Evolutionary conservation across 768 basidiomycete genomes (phyloP).

Genomic region (Tulasnella sp.): DNA sequence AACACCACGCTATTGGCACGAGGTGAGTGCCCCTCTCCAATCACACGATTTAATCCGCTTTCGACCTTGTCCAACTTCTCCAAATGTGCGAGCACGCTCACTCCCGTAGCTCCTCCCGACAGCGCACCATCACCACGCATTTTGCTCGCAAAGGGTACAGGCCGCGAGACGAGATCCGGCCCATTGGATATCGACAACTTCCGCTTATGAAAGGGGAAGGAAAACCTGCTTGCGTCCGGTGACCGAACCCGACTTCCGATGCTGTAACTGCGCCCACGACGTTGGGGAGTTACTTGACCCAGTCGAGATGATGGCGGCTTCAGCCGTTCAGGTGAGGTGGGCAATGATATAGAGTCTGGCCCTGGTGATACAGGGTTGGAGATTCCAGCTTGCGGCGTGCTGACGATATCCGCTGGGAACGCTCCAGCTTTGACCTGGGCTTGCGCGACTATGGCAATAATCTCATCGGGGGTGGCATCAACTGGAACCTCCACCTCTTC

Average conservation of each 20-base stretch:
- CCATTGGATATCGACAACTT: slow-evolving; percentile 37
- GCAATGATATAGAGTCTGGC: slow-evolving; percentile 1
- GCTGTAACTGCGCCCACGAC: slow-evolving; percentile 14
- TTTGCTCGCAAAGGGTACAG: slow-evolving; percentile 76
- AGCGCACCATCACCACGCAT: slow-evolving; percentile 48
- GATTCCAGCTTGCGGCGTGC: not conserved
- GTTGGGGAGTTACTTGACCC: not conserved
- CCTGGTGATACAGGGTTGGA: not conserved
- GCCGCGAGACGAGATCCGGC: slow-evolving; percentile 48
- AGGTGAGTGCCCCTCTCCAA: slow-evolving; percentile 6
- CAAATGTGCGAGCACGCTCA: slow-evolving; percentile 73
- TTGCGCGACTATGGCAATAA: slow-evolving; percentile 15
- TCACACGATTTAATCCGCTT: slow-evolving; percentile 17
- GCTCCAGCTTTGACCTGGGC: slow-evolving; percentile 23
- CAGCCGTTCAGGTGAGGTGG: slow-evolving; percentile 7
- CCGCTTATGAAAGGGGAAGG: slow-evolving; percentile 52
- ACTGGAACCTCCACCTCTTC: slow-evolving; percentile 66
- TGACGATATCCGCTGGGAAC: not conserved
- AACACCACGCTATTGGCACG: not conserved
- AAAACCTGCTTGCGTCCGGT: slow-evolving; percentile 2
- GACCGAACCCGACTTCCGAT: slow-evolving; percentile 5
- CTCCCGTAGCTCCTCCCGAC: slow-evolving; percentile 78
- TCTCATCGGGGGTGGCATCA: slow-evolving; percentile 16
- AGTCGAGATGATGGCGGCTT: not conserved
- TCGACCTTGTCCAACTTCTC: slow-evolving; percentile 72